Evolutionary conservation across 352 stramenopile genomes (phyloP).

Genomic region (Peronospora destructor): DNA sequence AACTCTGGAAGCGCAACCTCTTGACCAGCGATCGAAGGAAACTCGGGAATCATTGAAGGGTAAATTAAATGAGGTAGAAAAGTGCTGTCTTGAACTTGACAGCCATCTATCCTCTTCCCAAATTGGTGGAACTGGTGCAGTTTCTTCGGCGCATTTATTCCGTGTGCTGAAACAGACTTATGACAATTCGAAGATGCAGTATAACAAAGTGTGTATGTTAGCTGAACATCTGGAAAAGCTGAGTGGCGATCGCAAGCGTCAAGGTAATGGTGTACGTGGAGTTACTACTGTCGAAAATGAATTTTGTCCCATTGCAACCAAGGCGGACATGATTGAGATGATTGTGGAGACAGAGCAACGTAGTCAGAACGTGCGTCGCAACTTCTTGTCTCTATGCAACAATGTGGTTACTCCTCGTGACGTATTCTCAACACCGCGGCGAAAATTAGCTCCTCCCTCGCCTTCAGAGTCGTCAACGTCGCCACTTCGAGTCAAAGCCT

Average conservation of each 20-base stretch:
- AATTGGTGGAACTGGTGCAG: slow-evolving; percentile 15
- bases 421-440: slow-evolving; percentile 38
- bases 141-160: slow-evolving; percentile 50
- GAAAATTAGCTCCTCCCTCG: slow-evolving; percentile 27
- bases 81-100: slow-evolving; percentile 47
- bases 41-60: slow-evolving; percentile 39
- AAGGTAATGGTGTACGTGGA: slow-evolving; percentile 17
- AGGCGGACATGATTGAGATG: slow-evolving; percentile 41
- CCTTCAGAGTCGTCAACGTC: slow-evolving; percentile 28
- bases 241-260: slow-evolving; percentile 26
- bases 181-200: slow-evolving; percentile 67
- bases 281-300: slow-evolving; percentile 15
- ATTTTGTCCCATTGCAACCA: slow-evolving; percentile 23
- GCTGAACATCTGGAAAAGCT: slow-evolving; percentile 48
- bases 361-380: slow-evolving; percentile 37
- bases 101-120: slow-evolving; percentile 36
- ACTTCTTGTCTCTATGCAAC: slow-evolving; percentile 57
- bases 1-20: slow-evolving; percentile 57
- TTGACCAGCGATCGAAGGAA: slow-evolving; percentile 59
- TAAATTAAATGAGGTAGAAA: slow-evolving; percentile 47
- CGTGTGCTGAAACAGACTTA: slow-evolving; percentile 69
- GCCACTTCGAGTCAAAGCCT: slow-evolving; percentile 37
- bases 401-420: slow-evolving; percentile 52
- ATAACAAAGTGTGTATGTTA: slow-evolving; percentile 53
- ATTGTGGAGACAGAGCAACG: slow-evolving; percentile 40